Evolutionary conservation across 78 protist genomes (phyloP), one percentile per base, ranked within the genome.

Genomic region (Parvularia atlantis): DNA sequence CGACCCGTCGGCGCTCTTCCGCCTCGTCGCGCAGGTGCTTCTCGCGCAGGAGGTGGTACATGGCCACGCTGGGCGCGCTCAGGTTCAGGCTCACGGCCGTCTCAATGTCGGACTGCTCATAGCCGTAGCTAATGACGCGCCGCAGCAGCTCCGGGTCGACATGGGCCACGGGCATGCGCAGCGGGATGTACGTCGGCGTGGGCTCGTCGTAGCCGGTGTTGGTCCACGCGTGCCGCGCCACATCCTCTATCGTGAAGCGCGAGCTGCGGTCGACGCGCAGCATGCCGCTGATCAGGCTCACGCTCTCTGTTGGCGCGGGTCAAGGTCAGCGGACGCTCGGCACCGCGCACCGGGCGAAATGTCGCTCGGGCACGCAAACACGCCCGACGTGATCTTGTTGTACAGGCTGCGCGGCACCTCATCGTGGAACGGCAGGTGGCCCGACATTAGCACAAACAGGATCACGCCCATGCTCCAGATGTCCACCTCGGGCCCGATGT

Each of bases 311-410:
- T n/a, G n/a, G n/a, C n/a, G n/a, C n/a, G n/a, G n/a, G n/a, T n/a
- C n/a, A n/a, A n/a, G n/a, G n/a, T n/a, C n/a, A n/a, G n/a, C n/a
- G n/a, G n/a, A n/a, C n/a, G n/a, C n/a, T n/a, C n/a, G n/a, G n/a
- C n/a, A n/a, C n/a, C n/a, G n/a, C n/a, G n/a, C n/a, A n/a, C n/a
- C n/a, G n/a, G n/a, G n/a, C n/a, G n/a, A n/a, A n/a, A n/a, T n/a
- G n/a, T n/a, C n/a, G n/a, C n/a, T n/a, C n/a, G n/a, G n/a, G n/a
- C n/a, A n/a, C n/a, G n/a, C n/a, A 75, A 74, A 90, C 30, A 74
- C 71, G 2, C 94, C 97, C 56, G 78, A 78, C 76, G 81, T 76
- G 50, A 93, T 88, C n/a, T n/a, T n/a, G n/a, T n/a, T n/a, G n/a
- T n/a, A n/a, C n/a, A n/a, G n/a, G n/a, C n/a, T n/a, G n/a, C n/a